A percentile compares a stretch with the other conserved stretches of the same genome.
These are phyloP conservation scores for Lentinula lateritia DNA, from an alignment of 768 basidiomycete genomes.

Conservation along the genomic window DNA sequence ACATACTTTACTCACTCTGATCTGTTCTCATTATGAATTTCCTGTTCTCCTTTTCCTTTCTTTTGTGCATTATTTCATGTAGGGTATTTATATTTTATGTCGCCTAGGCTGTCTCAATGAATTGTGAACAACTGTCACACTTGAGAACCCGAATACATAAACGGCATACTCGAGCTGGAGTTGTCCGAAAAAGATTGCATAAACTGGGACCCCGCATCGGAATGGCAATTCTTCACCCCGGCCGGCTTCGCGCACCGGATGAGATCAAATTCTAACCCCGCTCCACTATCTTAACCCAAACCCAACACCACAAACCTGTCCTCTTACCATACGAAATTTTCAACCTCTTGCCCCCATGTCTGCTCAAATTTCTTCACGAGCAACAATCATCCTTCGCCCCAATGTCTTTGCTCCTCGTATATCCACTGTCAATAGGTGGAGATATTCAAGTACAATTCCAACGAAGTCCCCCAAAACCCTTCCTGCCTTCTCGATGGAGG, in stretches of 20 bases:
- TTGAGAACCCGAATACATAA: too few relatives aligned
- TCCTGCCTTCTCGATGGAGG: conserved; percentile 72
- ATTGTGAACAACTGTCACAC: background rate
- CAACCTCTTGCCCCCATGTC: conserved; percentile 12
- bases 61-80: conserved; percentile 22
- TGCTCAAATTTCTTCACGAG: conserved; percentile 15
- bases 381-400: conserved; percentile 9
- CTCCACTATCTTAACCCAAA: background rate
- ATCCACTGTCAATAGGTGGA: background rate
- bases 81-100: conserved; percentile 13
- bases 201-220: too few relatives aligned
- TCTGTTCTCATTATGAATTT: conserved; percentile 20
- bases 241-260: background rate
- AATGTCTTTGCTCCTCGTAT: background rate
- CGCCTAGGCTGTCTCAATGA: conserved; percentile 2
- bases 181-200: too few relatives aligned
- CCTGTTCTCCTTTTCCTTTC: conserved; percentile 14
- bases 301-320: conserved; percentile 5
- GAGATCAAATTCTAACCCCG: conserved; percentile 3
- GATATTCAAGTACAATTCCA: conserved; percentile 3
- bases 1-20: conserved; percentile 21
- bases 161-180: too few relatives aligned
- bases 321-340: conserved; percentile 8
- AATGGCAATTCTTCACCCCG: background rate
- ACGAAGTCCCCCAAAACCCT: conserved; percentile 38